Conservation (phyloP, 2,329 filamentous ascomycete genomes). For the Colletotrichum lupini region DNA sequence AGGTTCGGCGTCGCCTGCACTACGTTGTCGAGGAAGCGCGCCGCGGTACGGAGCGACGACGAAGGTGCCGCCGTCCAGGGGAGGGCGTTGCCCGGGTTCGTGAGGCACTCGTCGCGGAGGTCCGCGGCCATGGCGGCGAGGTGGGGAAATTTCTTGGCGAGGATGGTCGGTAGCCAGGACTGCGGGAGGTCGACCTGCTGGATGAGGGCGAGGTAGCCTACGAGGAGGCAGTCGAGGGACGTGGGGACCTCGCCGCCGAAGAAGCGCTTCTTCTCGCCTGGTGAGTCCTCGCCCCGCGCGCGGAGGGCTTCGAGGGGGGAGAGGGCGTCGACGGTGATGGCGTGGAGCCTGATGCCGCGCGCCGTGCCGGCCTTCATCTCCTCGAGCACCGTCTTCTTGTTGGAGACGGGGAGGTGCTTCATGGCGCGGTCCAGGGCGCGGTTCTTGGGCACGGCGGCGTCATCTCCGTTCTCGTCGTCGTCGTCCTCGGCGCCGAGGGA, state of each 20-base stretch:
- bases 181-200: constrained; percentile 60
- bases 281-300: constrained; percentile 41
- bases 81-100: constrained; percentile 37
- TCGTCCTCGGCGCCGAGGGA: constrained; percentile 71
- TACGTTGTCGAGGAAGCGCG: constrained; percentile 48
- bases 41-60: constrained; percentile 39
- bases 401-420: constrained; percentile 43
- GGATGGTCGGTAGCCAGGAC: constrained; percentile 51
- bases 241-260: constrained; percentile 55
- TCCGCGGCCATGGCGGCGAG: constrained; percentile 45
- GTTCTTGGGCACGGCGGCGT: constrained; percentile 39
- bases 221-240: constrained; percentile 81
- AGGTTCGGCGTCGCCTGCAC: constrained; percentile 49
- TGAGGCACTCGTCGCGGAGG: constrained; percentile 41
- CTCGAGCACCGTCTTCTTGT: constrained; percentile 67
- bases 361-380: constrained; percentile 77
- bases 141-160: constrained; percentile 41
- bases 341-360: constrained; percentile 80
- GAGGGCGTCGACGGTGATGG: constrained; percentile 77
- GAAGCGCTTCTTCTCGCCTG: constrained; percentile 39
- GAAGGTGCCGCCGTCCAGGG: constrained; percentile 41
- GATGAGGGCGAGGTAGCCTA: constrained; percentile 84
- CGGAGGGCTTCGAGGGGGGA: constrained; percentile 73
- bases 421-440: constrained; percentile 41
- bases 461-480: constrained; percentile 40